phyloP scores from a whole-genome alignment of 768 basidiomycete genomes.

The Xerocomus potaroensis region DNA sequence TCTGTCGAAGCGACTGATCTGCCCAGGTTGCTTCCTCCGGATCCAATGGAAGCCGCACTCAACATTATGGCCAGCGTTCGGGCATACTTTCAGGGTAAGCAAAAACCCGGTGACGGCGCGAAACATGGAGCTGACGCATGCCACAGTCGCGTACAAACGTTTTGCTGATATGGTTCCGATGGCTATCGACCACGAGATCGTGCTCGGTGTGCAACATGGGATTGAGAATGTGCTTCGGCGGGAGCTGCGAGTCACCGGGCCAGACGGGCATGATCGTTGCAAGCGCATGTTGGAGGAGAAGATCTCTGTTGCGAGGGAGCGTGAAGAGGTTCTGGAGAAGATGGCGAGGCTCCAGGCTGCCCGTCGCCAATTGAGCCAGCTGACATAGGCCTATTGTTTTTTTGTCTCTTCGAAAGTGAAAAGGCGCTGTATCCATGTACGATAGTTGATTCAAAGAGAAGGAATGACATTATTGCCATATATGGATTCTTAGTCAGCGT shows the following conservation, averaged over 20 bases:
- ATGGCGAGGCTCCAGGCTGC: constrained; percentile 47
- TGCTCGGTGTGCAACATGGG: constrained; percentile 44
- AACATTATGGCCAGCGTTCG: constrained; percentile 68
- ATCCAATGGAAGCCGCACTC: constrained; percentile 52
- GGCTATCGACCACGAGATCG: constrained; percentile 37
- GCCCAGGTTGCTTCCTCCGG: constrained; percentile 44
- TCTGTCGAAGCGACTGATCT: constrained; percentile 39
- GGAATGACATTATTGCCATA: too few species aligned
- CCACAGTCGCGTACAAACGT: constrained; percentile 44
- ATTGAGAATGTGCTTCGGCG: constrained; percentile 43
- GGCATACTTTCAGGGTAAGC: constrained; percentile 71
- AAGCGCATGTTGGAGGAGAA: constrained; percentile 50
- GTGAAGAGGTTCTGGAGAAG: constrained; percentile 50
- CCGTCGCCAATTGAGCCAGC: constrained; percentile 32
- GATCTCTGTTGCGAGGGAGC: constrained; percentile 36
- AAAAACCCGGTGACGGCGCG: neutral
- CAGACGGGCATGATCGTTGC: constrained; percentile 45
- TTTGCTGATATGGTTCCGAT: constrained; percentile 41
- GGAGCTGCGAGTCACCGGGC: constrained; percentile 50
- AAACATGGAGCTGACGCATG: neutral
- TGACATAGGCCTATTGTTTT: constrained; percentile 17
- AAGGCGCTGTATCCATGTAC: too few species aligned
- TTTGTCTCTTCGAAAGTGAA: too few species aligned
- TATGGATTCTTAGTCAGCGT: too few species aligned
- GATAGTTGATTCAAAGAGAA: too few species aligned